Conservation (phyloP, 2,329 filamentous ascomycete species). For the Hypocrella siamensis region DNA sequence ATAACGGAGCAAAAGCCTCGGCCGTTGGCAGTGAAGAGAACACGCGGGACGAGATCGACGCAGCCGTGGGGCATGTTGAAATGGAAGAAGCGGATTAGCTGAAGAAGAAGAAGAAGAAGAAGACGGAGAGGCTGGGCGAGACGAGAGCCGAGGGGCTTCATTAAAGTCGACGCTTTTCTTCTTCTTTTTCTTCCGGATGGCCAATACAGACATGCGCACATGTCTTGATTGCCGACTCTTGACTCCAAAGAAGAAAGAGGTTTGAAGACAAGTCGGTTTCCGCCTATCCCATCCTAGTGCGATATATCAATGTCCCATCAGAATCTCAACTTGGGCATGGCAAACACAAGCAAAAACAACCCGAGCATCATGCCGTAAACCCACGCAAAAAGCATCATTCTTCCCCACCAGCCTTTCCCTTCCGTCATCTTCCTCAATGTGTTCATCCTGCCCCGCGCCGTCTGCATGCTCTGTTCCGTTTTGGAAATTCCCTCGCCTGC, state of each 20-base stretch:
- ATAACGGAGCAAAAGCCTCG: constrained; percentile 2
- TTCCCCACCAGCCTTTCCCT: constrained; percentile 73
- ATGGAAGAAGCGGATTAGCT: background rate
- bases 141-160: no score
- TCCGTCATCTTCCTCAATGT: constrained; percentile 66
- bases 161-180: no score
- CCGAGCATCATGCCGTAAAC: constrained; percentile 71
- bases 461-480: constrained; percentile 61
- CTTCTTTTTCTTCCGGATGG: no score
- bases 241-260: no score
- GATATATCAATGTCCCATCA: no score
- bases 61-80: background rate
- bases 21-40: background rate
- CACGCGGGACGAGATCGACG: background rate
- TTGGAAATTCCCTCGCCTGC: constrained; percentile 64
- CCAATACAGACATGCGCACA: no score
- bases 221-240: no score
- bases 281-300: no score
- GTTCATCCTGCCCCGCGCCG: constrained; percentile 63
- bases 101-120: background rate
- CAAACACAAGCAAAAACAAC: constrained; percentile 65
- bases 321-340: constrained; percentile 77
- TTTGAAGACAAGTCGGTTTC: no score
- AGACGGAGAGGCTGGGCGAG: background rate
- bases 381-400: constrained; percentile 71